These are phyloP conservation scores for Pseudozyma flocculosa DNA, from an alignment of 1,284 basidiomycete species.

Conservation along the genomic window DNA sequence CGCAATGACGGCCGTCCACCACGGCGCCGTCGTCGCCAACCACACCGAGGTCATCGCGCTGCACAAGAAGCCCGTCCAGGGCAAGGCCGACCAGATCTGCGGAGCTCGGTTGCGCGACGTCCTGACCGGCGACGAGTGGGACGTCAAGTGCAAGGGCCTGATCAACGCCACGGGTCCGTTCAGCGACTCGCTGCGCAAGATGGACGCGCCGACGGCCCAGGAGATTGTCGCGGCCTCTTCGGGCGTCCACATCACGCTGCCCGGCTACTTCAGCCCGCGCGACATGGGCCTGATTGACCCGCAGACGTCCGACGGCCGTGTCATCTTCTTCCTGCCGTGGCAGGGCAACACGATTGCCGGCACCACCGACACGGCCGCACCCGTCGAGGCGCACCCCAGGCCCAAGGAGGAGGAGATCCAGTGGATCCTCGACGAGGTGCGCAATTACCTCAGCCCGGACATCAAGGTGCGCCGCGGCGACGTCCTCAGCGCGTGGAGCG, in stretches of 20 bases:
- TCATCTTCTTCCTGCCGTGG: constrained; percentile 99
- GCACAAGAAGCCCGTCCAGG: constrained; percentile 66
- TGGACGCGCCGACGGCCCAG: constrained; percentile 78
- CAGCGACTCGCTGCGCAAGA: constrained; percentile 78
- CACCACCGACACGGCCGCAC: constrained; percentile 84
- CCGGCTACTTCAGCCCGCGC: constrained; percentile 92
- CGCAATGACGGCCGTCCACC: constrained; percentile 86
- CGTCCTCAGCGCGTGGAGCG: constrained; percentile 93
- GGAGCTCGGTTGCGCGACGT: constrained; percentile 80
- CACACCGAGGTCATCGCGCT: constrained; percentile 82
- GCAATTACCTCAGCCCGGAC: constrained; percentile 84
- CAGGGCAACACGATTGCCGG: constrained; percentile 96
- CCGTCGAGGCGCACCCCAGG: constrained; percentile 75
- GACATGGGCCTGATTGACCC: constrained; percentile 96
- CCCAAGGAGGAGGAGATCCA: constrained; percentile 92
- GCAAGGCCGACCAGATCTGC: constrained; percentile 65
- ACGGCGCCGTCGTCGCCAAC: constrained; percentile 86
- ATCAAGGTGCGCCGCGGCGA: constrained; percentile 94
- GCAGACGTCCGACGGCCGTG: constrained; percentile 89
- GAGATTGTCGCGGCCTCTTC: constrained; percentile 90
- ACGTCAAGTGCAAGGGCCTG: constrained; percentile 83
- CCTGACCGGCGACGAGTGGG: constrained; percentile 79
- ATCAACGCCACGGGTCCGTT: constrained; percentile 98
- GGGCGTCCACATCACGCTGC: constrained; percentile 93
- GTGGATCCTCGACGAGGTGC: constrained; percentile 90